These are phyloP conservation scores for Rhododendron simsii DNA, from an alignment of 148 eudicot species.

Conservation along the genomic window DNA sequence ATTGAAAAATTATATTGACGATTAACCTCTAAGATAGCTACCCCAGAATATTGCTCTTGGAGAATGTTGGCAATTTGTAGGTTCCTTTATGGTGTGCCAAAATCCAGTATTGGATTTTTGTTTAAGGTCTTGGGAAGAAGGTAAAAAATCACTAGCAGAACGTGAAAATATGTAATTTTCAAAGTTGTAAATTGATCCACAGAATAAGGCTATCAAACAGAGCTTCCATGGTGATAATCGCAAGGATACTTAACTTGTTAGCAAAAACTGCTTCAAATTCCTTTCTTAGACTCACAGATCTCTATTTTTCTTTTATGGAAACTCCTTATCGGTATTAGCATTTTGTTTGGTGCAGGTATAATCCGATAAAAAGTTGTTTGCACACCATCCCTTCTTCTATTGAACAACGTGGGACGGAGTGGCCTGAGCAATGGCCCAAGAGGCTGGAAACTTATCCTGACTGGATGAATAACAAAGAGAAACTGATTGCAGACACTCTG, in stretches of 20 bases:
- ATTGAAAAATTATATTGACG: not conserved
- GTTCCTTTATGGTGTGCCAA: not conserved
- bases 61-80: not conserved
- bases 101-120: not conserved
- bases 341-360: conserved; percentile 49
- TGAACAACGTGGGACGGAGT: conserved; percentile 87
- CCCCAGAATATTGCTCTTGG: not conserved
- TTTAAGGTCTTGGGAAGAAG: not conserved
- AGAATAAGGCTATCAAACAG: not conserved
- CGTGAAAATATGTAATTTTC: not conserved
- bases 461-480: conserved; percentile 79
- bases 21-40: not conserved
- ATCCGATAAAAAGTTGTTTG: conserved; percentile 61
- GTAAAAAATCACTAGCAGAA: not conserved
- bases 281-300: not conserved
- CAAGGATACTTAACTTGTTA: not conserved
- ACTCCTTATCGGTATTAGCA: conserved; percentile 1
- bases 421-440: conserved; percentile 98
- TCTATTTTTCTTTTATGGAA: not conserved
- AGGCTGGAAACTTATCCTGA: conserved; percentile 89
- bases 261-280: not conserved
- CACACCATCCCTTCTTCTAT: conserved; percentile 69
- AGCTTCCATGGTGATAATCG: not conserved
- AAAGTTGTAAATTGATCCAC: not conserved
- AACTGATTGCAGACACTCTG: conserved; percentile 62